These are phyloP conservation scores for Entomortierella parvispora DNA, from an alignment of 192 early-diverging fungal species.

Conservation along the genomic window DNA sequence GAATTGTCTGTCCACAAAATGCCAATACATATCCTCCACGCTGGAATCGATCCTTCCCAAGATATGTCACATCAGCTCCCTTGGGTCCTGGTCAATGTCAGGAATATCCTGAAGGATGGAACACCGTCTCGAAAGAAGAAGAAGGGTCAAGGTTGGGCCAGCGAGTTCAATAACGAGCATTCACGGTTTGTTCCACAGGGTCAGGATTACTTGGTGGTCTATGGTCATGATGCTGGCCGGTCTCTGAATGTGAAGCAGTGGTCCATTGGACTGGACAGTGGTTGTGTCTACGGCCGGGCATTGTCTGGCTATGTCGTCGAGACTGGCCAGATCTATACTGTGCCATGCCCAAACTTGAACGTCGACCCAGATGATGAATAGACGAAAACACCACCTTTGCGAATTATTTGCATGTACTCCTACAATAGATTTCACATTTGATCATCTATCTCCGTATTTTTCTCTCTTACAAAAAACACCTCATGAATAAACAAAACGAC, in stretches of 20 bases:
- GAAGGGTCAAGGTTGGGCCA: constrained; percentile 53
- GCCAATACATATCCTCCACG: constrained; percentile 33
- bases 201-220: constrained; percentile 51
- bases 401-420: too few species aligned
- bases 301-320: constrained; percentile 33
- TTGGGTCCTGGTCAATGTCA: constrained; percentile 37
- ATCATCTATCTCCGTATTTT: too few species aligned
- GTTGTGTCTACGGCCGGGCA: constrained; percentile 71
- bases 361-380: constrained; percentile 4
- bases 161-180: constrained; percentile 45
- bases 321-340: background rate
- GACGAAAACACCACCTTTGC: background rate
- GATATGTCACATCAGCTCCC: constrained; percentile 4
- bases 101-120: constrained; percentile 57
- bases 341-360: background rate
- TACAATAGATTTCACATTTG: too few species aligned
- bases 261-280: constrained; percentile 72
- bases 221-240: constrained; percentile 76
- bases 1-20: constrained; percentile 14
- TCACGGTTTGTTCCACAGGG: background rate
- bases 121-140: constrained; percentile 47
- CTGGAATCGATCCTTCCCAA: constrained; percentile 13
- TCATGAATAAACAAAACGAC: too few species aligned
- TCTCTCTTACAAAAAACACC: too few species aligned
- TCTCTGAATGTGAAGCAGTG: constrained; percentile 61